A percentile compares a stretch with the other conserved stretches of the same genome.
Conservation (phyloP, 73 alveolate species). For the Paramecium octaurelia region DNA sequence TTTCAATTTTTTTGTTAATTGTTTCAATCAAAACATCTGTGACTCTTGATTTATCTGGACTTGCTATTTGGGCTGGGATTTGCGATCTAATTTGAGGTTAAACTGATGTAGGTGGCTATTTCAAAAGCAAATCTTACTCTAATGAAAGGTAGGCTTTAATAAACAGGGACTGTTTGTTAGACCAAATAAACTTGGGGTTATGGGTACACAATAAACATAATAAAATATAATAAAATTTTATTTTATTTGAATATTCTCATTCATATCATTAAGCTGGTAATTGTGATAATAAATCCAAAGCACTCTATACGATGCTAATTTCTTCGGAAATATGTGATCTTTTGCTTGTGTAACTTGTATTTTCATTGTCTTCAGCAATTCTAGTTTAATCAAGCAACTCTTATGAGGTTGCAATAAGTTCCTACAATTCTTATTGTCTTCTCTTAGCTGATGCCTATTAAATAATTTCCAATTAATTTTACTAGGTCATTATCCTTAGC, state of each 20-base stretch:
- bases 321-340: slow-evolving; percentile 5
- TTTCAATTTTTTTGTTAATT: not conserved
- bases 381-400: not conserved
- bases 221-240: slow-evolving; percentile 7
- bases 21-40: not conserved
- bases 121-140: not conserved
- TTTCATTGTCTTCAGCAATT: not conserved
- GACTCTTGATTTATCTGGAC: not conserved
- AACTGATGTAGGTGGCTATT: slow-evolving; percentile 20
- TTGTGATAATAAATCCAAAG: slow-evolving; percentile 34
- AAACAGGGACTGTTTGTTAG: not conserved
- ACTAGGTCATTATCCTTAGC: not conserved
- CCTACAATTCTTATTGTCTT: not conserved
- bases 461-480: not conserved
- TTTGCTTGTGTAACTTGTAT: not conserved
- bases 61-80: not conserved
- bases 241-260: not conserved
- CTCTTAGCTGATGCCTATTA: not conserved
- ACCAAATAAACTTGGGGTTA: not conserved
- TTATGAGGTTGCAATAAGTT: not conserved
- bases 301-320: slow-evolving; percentile 19
- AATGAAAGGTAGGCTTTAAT: not conserved
- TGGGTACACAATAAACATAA: not conserved
- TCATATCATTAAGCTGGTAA: not conserved
- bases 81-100: not conserved